These are phyloP conservation scores for Vitis labrusca DNA, from an alignment of 164 flowering plant genomes.

Conservation along the genomic window DNA sequence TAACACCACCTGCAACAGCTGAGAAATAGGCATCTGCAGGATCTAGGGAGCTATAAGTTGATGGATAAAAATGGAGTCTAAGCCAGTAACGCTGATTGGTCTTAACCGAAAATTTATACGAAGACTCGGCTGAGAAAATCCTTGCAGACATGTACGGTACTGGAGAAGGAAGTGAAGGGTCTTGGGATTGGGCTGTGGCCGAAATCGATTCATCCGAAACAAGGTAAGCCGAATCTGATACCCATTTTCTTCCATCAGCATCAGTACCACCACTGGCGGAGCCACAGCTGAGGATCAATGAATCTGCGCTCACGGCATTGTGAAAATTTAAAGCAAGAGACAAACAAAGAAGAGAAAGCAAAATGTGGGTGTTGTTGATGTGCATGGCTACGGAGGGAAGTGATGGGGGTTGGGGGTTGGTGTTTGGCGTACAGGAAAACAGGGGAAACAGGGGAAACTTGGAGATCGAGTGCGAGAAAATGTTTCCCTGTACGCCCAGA, in stretches of 20 bases:
- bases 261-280: constrained; percentile 17
- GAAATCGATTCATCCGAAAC: background rate
- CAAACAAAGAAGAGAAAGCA: constrained; percentile 10
- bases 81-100: constrained; percentile 29
- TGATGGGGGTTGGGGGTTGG: background rate
- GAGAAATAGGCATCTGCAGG: constrained; percentile 48
- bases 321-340: constrained; percentile 2
- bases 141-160: constrained; percentile 51
- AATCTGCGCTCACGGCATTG: constrained; percentile 1
- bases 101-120: constrained; percentile 27
- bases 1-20: constrained; percentile 38
- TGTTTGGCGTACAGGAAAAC: constrained; percentile 32
- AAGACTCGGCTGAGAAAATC: constrained; percentile 26
- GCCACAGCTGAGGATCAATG: constrained; percentile 29
- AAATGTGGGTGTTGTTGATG: background rate
- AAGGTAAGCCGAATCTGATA: constrained; percentile 24
- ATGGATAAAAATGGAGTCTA: constrained; percentile 79
- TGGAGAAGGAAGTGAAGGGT: constrained; percentile 37
- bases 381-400: constrained; percentile 15
- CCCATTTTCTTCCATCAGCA: constrained; percentile 38
- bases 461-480: background rate
- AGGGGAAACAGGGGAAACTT: background rate
- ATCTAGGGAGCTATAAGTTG: constrained; percentile 39
- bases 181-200: constrained; percentile 29
- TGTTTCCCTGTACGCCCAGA: constrained; percentile 26